Evolutionary conservation across 169 alveolate genomes (phyloP), one percentile per base, ranked within the genome.

Genomic region (Theileria orientalis): DNA sequence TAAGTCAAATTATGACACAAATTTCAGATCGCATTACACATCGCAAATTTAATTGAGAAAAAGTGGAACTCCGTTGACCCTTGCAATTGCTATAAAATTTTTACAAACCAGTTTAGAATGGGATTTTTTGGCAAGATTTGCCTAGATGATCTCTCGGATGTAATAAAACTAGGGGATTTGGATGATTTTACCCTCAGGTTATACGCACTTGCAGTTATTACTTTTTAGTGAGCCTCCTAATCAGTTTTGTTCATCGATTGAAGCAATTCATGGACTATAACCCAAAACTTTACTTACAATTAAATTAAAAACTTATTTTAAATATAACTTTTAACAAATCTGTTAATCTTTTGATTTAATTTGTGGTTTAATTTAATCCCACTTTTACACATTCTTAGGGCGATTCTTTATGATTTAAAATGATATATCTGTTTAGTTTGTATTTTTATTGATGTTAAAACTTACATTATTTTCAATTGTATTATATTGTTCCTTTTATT

Each of bases 101-200:
- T 82, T 41, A 73, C 73, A 2, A 82, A 82, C 54, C 89, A 73
- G 74, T 82, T 82, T 41, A 42, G 89, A 13, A 52, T 37, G 46
- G 89, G 89, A 8, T 44, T 40, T 11, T 74, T 82, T 52, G 89
- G 89, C 0, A 69, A 66, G 41, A 62, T 82, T 2, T 73, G 83
- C 54, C 30, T 82, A 69, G 89, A 82, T 44, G 85, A 73, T 37
- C 82, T 82, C 8, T 46, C 69, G 13, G 74, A 82, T 21, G 66
- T 74, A n/a, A 57, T 73, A 52, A 27, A 74, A 19, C 76, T 74
- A 6, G 76, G 76, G 6, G 77, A 79, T 44, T 68, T 79, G 21
- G 51, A 70, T 23, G 87, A 79, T 41, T 71, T 61, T 33, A 66
- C 40, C 30, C 72, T 79, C 42, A 72, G 84, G 87, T 79, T 23